phyloP scores from a whole-genome alignment of 306 rosid genomes.

The Abrus precatorius region DNA sequence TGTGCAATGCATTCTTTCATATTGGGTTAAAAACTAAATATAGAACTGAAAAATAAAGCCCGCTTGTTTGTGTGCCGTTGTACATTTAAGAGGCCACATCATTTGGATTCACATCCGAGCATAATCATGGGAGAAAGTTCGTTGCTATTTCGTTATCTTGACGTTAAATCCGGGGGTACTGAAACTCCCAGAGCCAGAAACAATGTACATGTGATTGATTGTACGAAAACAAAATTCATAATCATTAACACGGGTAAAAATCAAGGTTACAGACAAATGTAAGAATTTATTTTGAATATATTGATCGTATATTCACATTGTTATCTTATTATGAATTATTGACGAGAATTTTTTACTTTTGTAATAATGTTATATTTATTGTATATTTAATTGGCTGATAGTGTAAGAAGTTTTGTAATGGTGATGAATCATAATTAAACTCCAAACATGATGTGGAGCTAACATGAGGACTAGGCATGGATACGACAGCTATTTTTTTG shows the following conservation, averaged over 20 bases:
- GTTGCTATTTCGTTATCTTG: neutral
- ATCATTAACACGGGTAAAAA: neutral
- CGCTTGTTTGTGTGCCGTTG: slow-evolving; percentile 13
- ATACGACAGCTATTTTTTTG: no score
- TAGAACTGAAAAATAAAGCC: neutral
- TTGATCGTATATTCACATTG: no score
- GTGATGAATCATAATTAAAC: no score
- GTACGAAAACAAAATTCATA: neutral
- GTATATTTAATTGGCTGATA: no score
- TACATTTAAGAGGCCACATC: slow-evolving; percentile 2
- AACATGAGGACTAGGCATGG: no score
- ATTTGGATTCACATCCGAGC: slow-evolving; percentile 3
- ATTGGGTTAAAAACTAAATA: neutral
- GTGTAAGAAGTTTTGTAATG: no score
- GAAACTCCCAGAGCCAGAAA: neutral
- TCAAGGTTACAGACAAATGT: neutral
- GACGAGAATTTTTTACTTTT: no score
- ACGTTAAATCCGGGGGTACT: neutral
- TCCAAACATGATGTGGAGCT: no score
- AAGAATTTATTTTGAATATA: no score
- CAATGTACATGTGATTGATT: neutral
- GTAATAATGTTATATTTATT: no score
- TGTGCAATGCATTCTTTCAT: slow-evolving; percentile 25
- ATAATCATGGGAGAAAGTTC: neutral
- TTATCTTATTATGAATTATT: no score